Evolutionary conservation across 2,329 filamentous ascomycete genomes (phyloP), one percentile per base, ranked within the genome.

Genomic region (Alternaria atra): DNA sequence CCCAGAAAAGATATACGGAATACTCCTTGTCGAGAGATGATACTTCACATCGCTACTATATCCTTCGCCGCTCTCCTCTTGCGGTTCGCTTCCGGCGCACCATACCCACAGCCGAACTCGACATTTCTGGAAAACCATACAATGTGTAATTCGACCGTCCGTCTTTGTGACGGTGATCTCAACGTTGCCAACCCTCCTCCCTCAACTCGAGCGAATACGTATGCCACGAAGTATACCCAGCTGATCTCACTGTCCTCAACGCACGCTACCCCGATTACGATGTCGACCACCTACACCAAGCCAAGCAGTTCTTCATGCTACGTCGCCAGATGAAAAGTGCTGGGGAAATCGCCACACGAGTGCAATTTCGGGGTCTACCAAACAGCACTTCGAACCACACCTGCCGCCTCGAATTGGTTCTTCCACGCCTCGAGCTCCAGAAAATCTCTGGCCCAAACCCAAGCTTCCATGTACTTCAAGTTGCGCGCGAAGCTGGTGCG

Each of bases 241-340:
- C 64, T 20, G 63, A 71, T 17, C 65, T 76, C 52, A 62, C 62
- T 13, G 52, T 74, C 25, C 43, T 76, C 52, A 72, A 75, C 62
- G 70, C 70, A 10, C 71, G 66, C 39, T 77, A 75, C 52, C 71
- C 74, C 27, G 39, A 64, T 43, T 68, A 66, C 54, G 58, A 66
- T 29, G 42, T 43, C 25, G 57, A 59, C 2, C 68, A 64, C 56
- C 70, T 71, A 15, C 68, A 71, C 55, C 47, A 55, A 17, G 47
- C 67, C 1, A 66, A 27, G 25, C 35, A 61, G n/a, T 68, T 75
- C 68, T 73, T 74, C 61, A 72, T 75, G 70, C 61, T 73, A n/a
- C 68, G 70, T 29, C 69, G 72, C 12, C 69, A 76, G 46, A 23
- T 52, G 6, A 48, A 52, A 17, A 55, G 60, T 15, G 62, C 67